These are phyloP conservation scores for Anisogramma anomala DNA, from an alignment of 2,329 filamentous ascomycete species.

Conservation along the genomic window DNA sequence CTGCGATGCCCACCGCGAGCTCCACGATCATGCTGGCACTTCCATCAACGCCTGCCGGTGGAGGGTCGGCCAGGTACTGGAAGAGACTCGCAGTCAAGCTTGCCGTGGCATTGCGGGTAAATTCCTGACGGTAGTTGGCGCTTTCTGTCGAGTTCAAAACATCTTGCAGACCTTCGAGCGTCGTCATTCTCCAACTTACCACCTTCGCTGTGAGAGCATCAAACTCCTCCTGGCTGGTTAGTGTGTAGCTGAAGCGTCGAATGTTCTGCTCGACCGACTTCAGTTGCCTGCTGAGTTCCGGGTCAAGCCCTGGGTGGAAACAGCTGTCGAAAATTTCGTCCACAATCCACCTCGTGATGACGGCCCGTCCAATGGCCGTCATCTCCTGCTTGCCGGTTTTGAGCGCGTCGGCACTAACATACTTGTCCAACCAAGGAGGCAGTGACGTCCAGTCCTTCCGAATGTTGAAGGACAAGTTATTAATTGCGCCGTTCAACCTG, in stretches of 20 bases:
- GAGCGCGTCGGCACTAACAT: slow-evolving; percentile 75
- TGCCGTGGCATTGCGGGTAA: slow-evolving; percentile 59
- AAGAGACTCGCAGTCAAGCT: slow-evolving; percentile 59
- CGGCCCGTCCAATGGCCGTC: slow-evolving; percentile 84
- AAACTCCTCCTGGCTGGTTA: slow-evolving; percentile 73
- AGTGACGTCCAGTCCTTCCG: slow-evolving; percentile 84
- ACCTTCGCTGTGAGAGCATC: slow-evolving; percentile 81
- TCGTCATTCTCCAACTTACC: slow-evolving; percentile 86
- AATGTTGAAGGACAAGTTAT: slow-evolving; percentile 90
- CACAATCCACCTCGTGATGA: slow-evolving; percentile 80
- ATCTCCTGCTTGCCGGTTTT: slow-evolving; percentile 91
- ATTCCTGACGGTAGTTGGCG: slow-evolving; percentile 51
- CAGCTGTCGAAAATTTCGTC: slow-evolving; percentile 84
- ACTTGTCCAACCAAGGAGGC: slow-evolving; percentile 66
- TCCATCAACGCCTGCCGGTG: slow-evolving; percentile 71
- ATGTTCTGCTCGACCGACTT: slow-evolving; percentile 86
- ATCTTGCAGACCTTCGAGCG: slow-evolving; percentile 76
- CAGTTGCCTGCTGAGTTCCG: slow-evolving; percentile 61
- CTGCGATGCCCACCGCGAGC: slow-evolving; percentile 72
- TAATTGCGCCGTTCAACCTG: slow-evolving; percentile 84
- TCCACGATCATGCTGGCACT: slow-evolving; percentile 89
- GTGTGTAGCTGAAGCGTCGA: slow-evolving; percentile 59
- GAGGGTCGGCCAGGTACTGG: slow-evolving; percentile 63
- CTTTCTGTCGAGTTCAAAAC: slow-evolving; percentile 54
- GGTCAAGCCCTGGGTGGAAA: slow-evolving; percentile 83